A percentile compares a stretch with the other conserved stretches of the same genome.
phyloP scores from a whole-genome alignment of 768 basidiomycete species.

The Gautieria morchelliformis region DNA sequence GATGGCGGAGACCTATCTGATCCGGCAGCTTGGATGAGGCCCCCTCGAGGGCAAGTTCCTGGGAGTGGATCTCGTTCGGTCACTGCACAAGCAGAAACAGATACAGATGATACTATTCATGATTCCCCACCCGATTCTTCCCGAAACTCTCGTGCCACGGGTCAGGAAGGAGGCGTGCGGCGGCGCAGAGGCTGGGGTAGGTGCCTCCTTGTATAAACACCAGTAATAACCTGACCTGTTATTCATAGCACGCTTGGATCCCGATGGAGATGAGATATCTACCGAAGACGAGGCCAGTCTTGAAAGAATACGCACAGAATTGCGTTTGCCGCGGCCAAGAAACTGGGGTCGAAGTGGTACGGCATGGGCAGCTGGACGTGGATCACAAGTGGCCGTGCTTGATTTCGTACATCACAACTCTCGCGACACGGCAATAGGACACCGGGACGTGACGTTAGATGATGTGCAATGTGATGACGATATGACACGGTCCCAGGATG shows the following conservation, averaged over 20 bases:
- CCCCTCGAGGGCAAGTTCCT: background rate
- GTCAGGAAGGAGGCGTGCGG: background rate
- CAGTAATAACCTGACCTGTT: background rate
- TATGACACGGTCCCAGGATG: background rate
- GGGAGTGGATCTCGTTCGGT: background rate
- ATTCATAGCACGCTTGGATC: conserved; percentile 1
- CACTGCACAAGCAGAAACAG: background rate
- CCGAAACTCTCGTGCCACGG: background rate
- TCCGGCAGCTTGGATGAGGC: background rate
- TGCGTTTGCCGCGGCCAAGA: background rate
- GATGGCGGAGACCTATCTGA: background rate
- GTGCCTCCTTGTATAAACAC: background rate
- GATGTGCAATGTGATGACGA: background rate
- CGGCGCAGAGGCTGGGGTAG: conserved; percentile 3
- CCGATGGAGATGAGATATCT: conserved; percentile 3
- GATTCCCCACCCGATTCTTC: background rate
- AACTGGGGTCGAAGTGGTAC: background rate
- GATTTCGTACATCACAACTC: conserved; percentile 2
- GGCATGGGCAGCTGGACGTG: background rate
- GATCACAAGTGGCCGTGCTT: background rate
- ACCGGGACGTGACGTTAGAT: background rate
- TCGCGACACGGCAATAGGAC: background rate
- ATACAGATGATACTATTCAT: conserved; percentile 1
- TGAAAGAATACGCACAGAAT: background rate
- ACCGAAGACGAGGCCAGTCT: conserved; percentile 3